These are phyloP conservation scores for Mycena kentingensis DNA, from an alignment of 768 basidiomycete genomes.

Conservation along the genomic window DNA sequence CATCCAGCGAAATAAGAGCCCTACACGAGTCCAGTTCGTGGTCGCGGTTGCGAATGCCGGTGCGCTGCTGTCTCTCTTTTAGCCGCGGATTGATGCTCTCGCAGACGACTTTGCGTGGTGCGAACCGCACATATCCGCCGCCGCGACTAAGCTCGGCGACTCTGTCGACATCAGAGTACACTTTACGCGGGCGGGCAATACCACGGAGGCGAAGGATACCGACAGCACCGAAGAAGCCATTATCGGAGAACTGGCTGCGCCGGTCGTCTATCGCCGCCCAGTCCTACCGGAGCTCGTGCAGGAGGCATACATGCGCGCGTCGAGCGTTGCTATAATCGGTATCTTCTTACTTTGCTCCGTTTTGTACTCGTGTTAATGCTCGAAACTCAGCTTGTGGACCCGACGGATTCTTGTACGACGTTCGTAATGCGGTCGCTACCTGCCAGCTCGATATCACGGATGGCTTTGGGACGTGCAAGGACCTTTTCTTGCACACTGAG, in stretches of 20 bases:
- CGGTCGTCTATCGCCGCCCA: slow-evolving; percentile 20
- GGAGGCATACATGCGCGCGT: too few relatives aligned
- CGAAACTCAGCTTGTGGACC: slow-evolving; percentile 34
- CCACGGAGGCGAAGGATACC: slow-evolving; percentile 13
- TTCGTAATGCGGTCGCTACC: slow-evolving; percentile 34
- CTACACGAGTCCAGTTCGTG: slow-evolving; percentile 28
- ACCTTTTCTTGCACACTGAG: slow-evolving; percentile 36
- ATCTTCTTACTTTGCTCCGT: too few relatives aligned
- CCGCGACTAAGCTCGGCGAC: background rate
- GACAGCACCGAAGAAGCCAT: slow-evolving; percentile 1
- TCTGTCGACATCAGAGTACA: slow-evolving; percentile 12
- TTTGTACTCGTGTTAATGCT: too few relatives aligned
- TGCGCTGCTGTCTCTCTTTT: slow-evolving; percentile 1
- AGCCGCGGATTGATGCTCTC: background rate
- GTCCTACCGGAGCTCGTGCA: slow-evolving; percentile 19
- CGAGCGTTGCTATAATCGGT: too few relatives aligned
- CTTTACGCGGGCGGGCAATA: slow-evolving; percentile 8
- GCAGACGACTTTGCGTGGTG: slow-evolving; percentile 27
- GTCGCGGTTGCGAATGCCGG: slow-evolving; percentile 24
- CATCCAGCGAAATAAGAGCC: background rate
- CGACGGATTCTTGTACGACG: slow-evolving; percentile 31
- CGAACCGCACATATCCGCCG: slow-evolving; percentile 13
- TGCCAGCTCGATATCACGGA: slow-evolving; percentile 32
- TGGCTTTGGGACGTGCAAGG: slow-evolving; percentile 28
- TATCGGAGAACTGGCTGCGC: background rate